Evolutionary conservation across 768 basidiomycete species (phyloP).

Genomic region (Cyathus striatus): DNA sequence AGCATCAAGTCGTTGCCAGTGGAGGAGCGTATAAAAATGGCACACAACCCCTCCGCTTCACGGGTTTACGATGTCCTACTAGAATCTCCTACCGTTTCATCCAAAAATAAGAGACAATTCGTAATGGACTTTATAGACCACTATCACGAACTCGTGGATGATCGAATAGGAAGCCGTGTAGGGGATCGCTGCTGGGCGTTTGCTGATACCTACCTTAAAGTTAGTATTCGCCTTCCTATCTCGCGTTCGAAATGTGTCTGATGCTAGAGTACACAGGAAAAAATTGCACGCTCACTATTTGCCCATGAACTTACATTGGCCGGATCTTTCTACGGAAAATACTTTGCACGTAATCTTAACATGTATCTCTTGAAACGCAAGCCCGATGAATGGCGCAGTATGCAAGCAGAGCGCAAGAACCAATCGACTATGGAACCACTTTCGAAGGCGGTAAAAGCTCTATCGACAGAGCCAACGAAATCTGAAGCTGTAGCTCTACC

Average conservation of each 20-base stretch:
- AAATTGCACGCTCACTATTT: constrained; percentile 80
- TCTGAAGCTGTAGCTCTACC: constrained; percentile 8
- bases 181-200: constrained; percentile 88
- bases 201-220: constrained; percentile 91
- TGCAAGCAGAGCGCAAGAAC: constrained; percentile 47
- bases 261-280: constrained; percentile 53
- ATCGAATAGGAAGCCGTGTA: constrained; percentile 86
- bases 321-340: constrained; percentile 82
- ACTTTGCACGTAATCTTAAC: constrained; percentile 75
- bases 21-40: constrained; percentile 50
- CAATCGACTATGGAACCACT: constrained; percentile 10
- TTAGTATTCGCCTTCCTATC: constrained; percentile 23
- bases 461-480: constrained; percentile 6
- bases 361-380: constrained; percentile 72
- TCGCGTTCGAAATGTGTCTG: constrained; percentile 3
- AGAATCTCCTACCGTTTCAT: constrained; percentile 58
- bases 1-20: constrained; percentile 58
- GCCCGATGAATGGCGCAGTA: constrained; percentile 79
- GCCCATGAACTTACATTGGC: constrained; percentile 67
- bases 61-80: constrained; percentile 78
- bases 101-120: constrained; percentile 64
- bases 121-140: constrained; percentile 73
- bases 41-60: constrained; percentile 57
- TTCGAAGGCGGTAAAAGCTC: not conserved
- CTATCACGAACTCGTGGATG: constrained; percentile 79